A percentile compares a stretch with the other conserved stretches of the same genome.
phyloP scores from a whole-genome alignment of 768 basidiomycete genomes.

The Infundibulicybe gibba region DNA sequence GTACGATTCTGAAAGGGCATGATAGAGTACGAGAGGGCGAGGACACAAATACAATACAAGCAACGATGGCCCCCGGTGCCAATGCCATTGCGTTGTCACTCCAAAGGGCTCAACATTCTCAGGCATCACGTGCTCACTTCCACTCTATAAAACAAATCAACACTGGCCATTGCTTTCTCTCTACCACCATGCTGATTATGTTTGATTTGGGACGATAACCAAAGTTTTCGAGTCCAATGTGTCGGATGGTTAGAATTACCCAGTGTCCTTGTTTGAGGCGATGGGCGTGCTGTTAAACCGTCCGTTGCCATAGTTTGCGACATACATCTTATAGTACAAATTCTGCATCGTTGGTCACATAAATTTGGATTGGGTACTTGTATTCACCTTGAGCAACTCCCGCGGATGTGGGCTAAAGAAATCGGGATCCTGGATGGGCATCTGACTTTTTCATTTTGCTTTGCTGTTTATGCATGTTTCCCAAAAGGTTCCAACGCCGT shows the following conservation, averaged over 20 bases:
- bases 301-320: constrained; percentile 60
- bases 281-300: constrained; percentile 44
- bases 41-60: background rate
- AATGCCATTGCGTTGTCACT: background rate
- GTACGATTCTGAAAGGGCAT: constrained; percentile 67
- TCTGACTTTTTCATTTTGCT: too few species aligned
- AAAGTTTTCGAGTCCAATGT: constrained; percentile 4
- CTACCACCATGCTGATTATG: background rate
- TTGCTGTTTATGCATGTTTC: too few species aligned
- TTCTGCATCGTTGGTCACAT: too few species aligned
- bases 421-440: too few species aligned
- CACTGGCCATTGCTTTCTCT: background rate
- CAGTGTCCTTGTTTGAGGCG: constrained; percentile 73
- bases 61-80: constrained; percentile 1
- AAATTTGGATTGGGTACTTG: too few species aligned
- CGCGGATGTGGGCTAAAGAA: too few species aligned
- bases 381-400: too few species aligned
- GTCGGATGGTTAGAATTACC: constrained; percentile 25
- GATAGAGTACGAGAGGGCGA: constrained; percentile 1
- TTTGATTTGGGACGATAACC: background rate
- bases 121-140: background rate
- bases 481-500: too few species aligned
- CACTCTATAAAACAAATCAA: background rate
- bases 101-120: background rate
- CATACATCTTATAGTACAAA: constrained; percentile 15